Evolutionary conservation across 2,329 filamentous ascomycete species (phyloP).

Genomic region (Penicillium olsonii): DNA sequence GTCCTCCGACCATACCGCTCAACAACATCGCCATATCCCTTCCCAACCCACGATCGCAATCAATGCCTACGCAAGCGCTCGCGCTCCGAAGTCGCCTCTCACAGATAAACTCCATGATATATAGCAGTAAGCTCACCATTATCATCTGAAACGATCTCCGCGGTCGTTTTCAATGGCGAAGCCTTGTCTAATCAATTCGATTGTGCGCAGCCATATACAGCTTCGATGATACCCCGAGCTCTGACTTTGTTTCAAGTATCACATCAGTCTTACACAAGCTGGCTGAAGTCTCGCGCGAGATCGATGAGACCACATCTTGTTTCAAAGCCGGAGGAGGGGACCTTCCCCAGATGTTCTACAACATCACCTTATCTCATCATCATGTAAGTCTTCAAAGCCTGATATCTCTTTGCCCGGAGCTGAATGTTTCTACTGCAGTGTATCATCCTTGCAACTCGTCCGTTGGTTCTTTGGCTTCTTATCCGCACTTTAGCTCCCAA

Average conservation of each 20-base stretch:
- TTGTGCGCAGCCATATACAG: not conserved
- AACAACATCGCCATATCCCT: not conserved
- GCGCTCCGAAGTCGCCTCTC: slow-evolving; percentile 1
- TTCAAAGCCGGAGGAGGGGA: slow-evolving; percentile 2
- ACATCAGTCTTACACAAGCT: slow-evolving; percentile 1
- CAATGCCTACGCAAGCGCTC: not conserved
- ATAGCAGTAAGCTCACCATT: not conserved
- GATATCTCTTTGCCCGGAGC: not conserved
- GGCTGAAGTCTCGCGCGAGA: slow-evolving; percentile 1
- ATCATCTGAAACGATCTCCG: not conserved
- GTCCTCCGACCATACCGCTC: slow-evolving; percentile 1
- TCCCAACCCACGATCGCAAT: not conserved
- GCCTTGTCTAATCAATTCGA: not conserved
- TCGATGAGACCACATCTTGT: not conserved
- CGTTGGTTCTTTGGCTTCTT: slow-evolving; percentile 1
- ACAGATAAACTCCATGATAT: slow-evolving; percentile 1
- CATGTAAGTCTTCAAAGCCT: not conserved
- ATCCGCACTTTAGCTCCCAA: not conserved
- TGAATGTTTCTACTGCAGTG: not conserved
- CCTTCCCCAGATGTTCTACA: slow-evolving; percentile 1
- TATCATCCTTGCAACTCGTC: not conserved
- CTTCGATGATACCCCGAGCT: not conserved
- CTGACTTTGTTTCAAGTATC: slow-evolving; percentile 3
- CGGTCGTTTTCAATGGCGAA: not conserved
- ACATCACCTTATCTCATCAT: slow-evolving; percentile 1